phyloP scores from a whole-genome alignment of 1,284 basidiomycete species.

The Trichosporon asahii region DNA sequence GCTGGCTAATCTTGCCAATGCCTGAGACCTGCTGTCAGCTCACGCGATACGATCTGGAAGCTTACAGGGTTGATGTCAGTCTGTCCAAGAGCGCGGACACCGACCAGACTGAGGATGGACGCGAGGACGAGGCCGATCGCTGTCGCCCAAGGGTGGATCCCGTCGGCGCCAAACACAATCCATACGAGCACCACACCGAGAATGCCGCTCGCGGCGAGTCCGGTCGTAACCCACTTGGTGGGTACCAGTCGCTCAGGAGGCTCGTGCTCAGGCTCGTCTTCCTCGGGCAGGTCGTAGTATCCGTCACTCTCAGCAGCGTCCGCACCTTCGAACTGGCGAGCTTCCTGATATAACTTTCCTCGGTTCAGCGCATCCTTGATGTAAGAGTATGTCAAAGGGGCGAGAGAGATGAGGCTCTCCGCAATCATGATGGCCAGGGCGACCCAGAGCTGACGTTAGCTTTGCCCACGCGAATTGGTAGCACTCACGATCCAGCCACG shows the following conservation, averaged over 20 bases:
- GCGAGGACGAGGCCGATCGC: slow-evolving; percentile 78
- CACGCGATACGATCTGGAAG: neutral
- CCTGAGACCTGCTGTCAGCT: slow-evolving; percentile 62
- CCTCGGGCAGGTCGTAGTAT: slow-evolving; percentile 38
- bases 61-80: slow-evolving; percentile 81
- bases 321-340: slow-evolving; percentile 4
- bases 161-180: slow-evolving; percentile 79
- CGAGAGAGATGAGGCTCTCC: slow-evolving; percentile 79
- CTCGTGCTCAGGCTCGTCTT: slow-evolving; percentile 68
- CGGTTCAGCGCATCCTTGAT: slow-evolving; percentile 29
- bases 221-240: slow-evolving; percentile 68
- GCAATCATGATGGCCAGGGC: slow-evolving; percentile 90
- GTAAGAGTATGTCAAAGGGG: slow-evolving; percentile 65
- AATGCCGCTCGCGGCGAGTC: slow-evolving; percentile 63
- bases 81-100: slow-evolving; percentile 85
- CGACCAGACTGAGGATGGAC: slow-evolving; percentile 77
- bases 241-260: slow-evolving; percentile 78
- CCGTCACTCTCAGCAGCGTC: slow-evolving; percentile 35
- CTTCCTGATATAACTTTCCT: neutral
- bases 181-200: slow-evolving; percentile 77
- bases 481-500: slow-evolving; percentile 72
- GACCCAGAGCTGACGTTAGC: slow-evolving; percentile 65
- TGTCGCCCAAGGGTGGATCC: slow-evolving; percentile 92
- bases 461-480: neutral
- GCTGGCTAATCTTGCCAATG: slow-evolving; percentile 88